Conservation (phyloP, 2,329 filamentous ascomycete species). For the Lasiodiplodia sp. region DNA sequence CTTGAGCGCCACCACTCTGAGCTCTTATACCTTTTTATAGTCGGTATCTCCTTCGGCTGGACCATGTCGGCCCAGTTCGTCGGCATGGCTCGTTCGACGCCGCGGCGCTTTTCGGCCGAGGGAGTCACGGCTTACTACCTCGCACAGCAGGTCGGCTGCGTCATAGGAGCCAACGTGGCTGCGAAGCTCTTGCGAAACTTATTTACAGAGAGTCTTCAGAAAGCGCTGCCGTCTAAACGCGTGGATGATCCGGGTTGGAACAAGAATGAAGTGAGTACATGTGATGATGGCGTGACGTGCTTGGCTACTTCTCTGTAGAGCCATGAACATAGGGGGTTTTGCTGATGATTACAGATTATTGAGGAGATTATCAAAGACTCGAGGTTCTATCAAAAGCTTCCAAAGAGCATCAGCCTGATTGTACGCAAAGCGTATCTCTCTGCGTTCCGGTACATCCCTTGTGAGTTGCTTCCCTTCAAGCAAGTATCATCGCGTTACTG, state of each 20-base stretch:
- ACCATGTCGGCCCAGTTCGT: neutral
- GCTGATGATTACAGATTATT: neutral
- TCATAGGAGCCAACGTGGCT: neutral
- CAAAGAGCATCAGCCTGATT: neutral
- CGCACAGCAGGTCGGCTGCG: neutral
- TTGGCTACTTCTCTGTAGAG: too few species aligned
- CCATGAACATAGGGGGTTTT: neutral
- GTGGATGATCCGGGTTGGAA: neutral
- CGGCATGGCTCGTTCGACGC: neutral
- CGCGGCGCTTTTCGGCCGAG: neutral
- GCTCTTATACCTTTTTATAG: neutral
- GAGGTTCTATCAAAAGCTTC: neutral
- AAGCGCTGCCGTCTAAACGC: neutral
- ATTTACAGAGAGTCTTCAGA: neutral
- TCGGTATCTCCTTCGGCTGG: neutral
- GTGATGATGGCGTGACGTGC: too few species aligned
- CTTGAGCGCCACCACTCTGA: neutral
- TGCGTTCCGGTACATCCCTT: neutral
- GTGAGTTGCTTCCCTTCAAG: neutral
- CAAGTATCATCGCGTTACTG: neutral
- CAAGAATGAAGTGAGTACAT: neutral
- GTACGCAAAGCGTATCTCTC: neutral
- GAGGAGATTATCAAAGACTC: neutral
- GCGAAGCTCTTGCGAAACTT: neutral
- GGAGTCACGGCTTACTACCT: conserved; percentile 1